Evolutionary conservation across 2,329 filamentous ascomycete genomes (phyloP).

Genomic region (Trichoderma hamatum): DNA sequence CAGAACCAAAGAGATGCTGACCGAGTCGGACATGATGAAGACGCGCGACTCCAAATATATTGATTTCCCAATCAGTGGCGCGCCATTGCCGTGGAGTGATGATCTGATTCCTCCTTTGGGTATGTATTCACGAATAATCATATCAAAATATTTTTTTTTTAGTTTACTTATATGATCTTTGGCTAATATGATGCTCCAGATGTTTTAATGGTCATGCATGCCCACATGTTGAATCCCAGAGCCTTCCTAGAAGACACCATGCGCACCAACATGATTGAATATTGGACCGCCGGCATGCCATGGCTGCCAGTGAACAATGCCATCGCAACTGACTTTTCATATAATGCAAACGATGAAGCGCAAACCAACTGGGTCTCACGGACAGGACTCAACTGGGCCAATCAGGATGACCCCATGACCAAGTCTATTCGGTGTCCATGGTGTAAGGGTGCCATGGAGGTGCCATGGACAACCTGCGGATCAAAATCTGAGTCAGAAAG

Average conservation of each 20-base stretch:
- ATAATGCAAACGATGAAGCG: slow-evolving; percentile 50
- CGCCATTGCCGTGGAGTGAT: slow-evolving; percentile 41
- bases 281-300: slow-evolving; percentile 68
- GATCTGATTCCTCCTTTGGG: slow-evolving; percentile 61
- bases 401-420: slow-evolving; percentile 51
- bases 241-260: slow-evolving; percentile 75
- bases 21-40: slow-evolving; percentile 42
- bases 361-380: slow-evolving; percentile 49
- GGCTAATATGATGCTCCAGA: slow-evolving; percentile 47
- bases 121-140: slow-evolving; percentile 34
- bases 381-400: slow-evolving; percentile 62
- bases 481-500: slow-evolving; percentile 27
- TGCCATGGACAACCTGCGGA: slow-evolving; percentile 64
- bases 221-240: slow-evolving; percentile 76
- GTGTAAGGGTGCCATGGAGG: slow-evolving; percentile 48
- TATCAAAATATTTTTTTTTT: no score
- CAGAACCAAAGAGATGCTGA: slow-evolving; percentile 36
- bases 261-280: slow-evolving; percentile 54
- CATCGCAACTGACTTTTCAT: slow-evolving; percentile 64
- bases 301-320: slow-evolving; percentile 62
- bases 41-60: slow-evolving; percentile 34
- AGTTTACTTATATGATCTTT: neutral
- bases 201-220: slow-evolving; percentile 79
- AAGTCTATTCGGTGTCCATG: slow-evolving; percentile 59
- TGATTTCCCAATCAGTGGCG: slow-evolving; percentile 37